Evolutionary conservation across 2,329 filamentous ascomycete genomes (phyloP).

Genomic region (Chaetomiaceae sp.): DNA sequence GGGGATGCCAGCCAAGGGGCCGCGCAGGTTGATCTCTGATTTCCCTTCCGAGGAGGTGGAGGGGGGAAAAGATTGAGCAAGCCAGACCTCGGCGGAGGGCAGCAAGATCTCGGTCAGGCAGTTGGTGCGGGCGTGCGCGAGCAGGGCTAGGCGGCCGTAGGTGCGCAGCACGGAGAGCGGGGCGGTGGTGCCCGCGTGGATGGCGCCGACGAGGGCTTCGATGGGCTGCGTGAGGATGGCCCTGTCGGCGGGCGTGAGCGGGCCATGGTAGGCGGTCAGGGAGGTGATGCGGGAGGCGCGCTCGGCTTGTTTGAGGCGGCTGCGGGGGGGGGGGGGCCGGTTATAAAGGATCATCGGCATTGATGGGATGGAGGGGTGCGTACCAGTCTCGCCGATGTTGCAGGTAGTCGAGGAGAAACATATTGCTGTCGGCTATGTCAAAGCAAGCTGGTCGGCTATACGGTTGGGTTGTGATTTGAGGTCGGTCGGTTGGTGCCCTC

Average conservation of each 20-base stretch:
- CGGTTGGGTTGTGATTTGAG: no score
- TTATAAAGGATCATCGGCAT: not conserved
- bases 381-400: constrained; percentile 68
- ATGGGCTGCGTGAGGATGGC: constrained; percentile 68
- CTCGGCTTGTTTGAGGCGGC: constrained; percentile 73
- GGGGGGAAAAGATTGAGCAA: no score
- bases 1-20: constrained; percentile 80
- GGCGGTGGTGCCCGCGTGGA: constrained; percentile 60
- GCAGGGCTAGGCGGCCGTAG: constrained; percentile 80
- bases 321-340: constrained; percentile 32
- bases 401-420: constrained; percentile 51
- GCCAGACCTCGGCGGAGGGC: constrained; percentile 69
- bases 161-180: constrained; percentile 71
- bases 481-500: no score
- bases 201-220: constrained; percentile 67
- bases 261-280: constrained; percentile 57
- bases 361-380: constrained; percentile 23
- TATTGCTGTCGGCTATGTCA: not conserved
- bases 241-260: constrained; percentile 59
- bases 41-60: constrained; percentile 30
- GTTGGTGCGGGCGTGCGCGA: constrained; percentile 81
- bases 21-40: constrained; percentile 62
- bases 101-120: constrained; percentile 85
- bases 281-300: constrained; percentile 62
- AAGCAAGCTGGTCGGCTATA: no score